phyloP scores from a whole-genome alignment of 306 rosid genomes.

The Castanopsis chinensis region DNA sequence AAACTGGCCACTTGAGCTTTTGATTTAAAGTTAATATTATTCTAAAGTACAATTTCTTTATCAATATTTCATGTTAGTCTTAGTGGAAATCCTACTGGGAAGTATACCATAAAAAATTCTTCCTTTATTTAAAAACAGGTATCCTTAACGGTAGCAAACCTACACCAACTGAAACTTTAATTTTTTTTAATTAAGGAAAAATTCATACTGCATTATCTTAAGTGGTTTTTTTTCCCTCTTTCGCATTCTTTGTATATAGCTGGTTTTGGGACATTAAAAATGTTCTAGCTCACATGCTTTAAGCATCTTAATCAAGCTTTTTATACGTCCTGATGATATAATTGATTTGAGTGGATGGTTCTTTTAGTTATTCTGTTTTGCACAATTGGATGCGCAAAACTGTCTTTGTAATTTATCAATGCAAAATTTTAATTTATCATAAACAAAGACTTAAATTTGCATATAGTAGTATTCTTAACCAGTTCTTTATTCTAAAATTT shows the following conservation, averaged over 20 bases:
- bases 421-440: not conserved
- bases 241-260: conserved; percentile 23
- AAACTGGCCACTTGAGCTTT: conserved; percentile 44
- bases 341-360: conserved; percentile 30
- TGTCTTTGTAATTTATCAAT: conserved; percentile 24
- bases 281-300: conserved; percentile 54
- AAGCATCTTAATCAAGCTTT: conserved; percentile 39
- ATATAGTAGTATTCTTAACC: not conserved
- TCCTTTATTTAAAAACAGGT: conserved; percentile 34
- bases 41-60: not conserved
- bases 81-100: conserved; percentile 45
- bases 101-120: conserved; percentile 26
- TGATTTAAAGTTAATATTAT: conserved; percentile 21
- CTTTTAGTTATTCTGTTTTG: conserved; percentile 16
- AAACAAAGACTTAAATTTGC: not conserved
- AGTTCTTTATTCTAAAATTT: not conserved
- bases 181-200: conserved; percentile 13
- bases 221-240: conserved; percentile 19
- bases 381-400: conserved; percentile 24
- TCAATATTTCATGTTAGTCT: conserved; percentile 14
- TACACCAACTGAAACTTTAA: conserved; percentile 24
- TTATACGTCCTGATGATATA: conserved; percentile 1
- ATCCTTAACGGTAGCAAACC: conserved; percentile 65
- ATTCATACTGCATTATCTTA: not conserved
- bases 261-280: conserved; percentile 23